Conservation (phyloP, 345 rosid genomes). For the Acer negundo region DNA sequence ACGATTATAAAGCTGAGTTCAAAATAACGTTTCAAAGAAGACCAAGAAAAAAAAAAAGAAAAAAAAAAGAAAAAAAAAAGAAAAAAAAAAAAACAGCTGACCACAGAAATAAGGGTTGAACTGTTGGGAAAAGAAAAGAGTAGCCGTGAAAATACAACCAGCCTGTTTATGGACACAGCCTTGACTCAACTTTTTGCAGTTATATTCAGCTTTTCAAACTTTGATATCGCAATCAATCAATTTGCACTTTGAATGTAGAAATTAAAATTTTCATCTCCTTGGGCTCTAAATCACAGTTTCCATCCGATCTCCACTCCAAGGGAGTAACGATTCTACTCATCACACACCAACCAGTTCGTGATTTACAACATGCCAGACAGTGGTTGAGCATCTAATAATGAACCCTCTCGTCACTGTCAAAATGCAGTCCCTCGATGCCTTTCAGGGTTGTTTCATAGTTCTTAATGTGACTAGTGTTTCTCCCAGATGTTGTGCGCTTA, state of each 20-base stretch:
- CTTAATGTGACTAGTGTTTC: conserved; percentile 46
- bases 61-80: not conserved
- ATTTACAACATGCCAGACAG: conserved; percentile 34
- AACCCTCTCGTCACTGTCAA: conserved; percentile 55
- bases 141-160: not conserved
- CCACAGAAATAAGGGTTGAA: conserved; percentile 21
- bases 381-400: conserved; percentile 36
- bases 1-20: conserved; percentile 10
- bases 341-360: conserved; percentile 33
- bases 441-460: conserved; percentile 61
- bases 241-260: not conserved
- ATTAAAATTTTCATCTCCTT: conserved; percentile 8
- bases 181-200: conserved; percentile 6
- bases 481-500: conserved; percentile 57
- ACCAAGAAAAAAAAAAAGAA: not conserved
- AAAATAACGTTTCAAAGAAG: not conserved
- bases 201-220: conserved; percentile 10
- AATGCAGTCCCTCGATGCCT: conserved; percentile 67
- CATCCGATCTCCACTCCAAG: conserved; percentile 18
- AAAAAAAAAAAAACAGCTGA: conserved; percentile 9
- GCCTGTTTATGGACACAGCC: conserved; percentile 7
- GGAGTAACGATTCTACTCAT: conserved; percentile 21
- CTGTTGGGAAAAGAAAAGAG: not conserved
- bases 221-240: conserved; percentile 5
- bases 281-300: conserved; percentile 21